These are phyloP conservation scores for Candida multigemmis DNA, from an alignment of 805 yeast genomes.

Conservation along the genomic window DNA sequence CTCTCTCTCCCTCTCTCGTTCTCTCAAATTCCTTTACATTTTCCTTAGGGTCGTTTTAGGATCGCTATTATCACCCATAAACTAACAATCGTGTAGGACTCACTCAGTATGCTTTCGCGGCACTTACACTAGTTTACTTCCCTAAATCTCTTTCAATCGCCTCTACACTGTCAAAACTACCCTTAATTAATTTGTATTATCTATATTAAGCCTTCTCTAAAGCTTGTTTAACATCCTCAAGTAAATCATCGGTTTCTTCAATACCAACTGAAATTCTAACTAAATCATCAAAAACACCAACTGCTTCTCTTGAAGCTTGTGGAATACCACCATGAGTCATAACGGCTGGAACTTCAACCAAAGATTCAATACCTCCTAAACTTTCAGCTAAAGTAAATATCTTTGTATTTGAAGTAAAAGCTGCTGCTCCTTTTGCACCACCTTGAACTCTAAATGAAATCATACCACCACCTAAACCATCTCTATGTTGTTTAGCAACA, in stretches of 20 bases:
- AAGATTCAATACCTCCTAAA: conserved; percentile 81
- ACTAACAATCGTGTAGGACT: no score
- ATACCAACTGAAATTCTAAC: conserved; percentile 81
- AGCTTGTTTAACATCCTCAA: conserved; percentile 66
- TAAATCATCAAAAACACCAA: conserved; percentile 76
- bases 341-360: conserved; percentile 80
- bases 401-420: conserved; percentile 65
- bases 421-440: conserved; percentile 67
- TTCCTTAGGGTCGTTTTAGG: no score
- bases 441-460: conserved; percentile 80
- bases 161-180: no score
- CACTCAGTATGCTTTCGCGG: no score
- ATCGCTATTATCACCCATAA: no score
- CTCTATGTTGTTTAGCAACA: conserved; percentile 69
- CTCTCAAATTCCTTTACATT: no score
- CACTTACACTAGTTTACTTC: no score
- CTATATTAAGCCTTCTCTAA: conserved; percentile 23
- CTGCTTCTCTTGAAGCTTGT: conserved; percentile 62
- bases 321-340: conserved; percentile 94
- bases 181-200: no score
- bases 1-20: no score
- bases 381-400: conserved; percentile 84
- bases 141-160: no score
- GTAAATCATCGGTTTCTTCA: conserved; percentile 72
- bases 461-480: conserved; percentile 88